Evolutionary conservation across 176 grass and related monocot species (phyloP), one percentile per base, ranked within the genome.

Genomic region (Bolboschoenus planiculmis): DNA sequence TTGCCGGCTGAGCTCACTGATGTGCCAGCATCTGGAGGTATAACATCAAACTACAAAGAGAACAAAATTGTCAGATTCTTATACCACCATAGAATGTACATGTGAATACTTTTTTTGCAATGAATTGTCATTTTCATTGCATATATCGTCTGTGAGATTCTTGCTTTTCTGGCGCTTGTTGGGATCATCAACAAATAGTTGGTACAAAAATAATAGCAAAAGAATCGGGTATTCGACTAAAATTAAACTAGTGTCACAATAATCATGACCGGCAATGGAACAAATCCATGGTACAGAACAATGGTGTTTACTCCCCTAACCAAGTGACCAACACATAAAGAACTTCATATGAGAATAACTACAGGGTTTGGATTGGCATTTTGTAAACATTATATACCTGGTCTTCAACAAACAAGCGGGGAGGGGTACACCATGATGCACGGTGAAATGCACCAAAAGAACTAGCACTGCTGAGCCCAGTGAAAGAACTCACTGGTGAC

Each of bases 391-490:
- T 31, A 68, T 23, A 10, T 91, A 99, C 96, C 96, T 99, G 96
- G 73, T 99, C 92, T 81, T 99, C 96, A 79, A 95, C 89, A 80
- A 99, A 99, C 73, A 99, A 86, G 51, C 91, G 68, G 40, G 96
- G 96, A 60, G 96, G 96, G 44, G 96, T 99, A 78, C 96, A 99
- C 96, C 96, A 99, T 70, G 96, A 93, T 86, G 85, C 86, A 62
- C 96, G 92, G 50, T 91, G 90, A 78, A 98, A 92, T 57, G 92
- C 87, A 29, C 87, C 89, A 83, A 98, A 98, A 81, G 96, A 98
- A 87, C 96, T 98, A 23, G 96, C 77, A 73, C 92, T 95, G 89
- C 96, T 99, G 81, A 99, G 89, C 81, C 96, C 96, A 90, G 96
- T 99, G 83, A 91, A 84, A 68, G 96, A 99, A 58, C 96, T 99